Conservation (phyloP, 2,329 filamentous ascomycete genomes). For the Neonectria hederae region DNA sequence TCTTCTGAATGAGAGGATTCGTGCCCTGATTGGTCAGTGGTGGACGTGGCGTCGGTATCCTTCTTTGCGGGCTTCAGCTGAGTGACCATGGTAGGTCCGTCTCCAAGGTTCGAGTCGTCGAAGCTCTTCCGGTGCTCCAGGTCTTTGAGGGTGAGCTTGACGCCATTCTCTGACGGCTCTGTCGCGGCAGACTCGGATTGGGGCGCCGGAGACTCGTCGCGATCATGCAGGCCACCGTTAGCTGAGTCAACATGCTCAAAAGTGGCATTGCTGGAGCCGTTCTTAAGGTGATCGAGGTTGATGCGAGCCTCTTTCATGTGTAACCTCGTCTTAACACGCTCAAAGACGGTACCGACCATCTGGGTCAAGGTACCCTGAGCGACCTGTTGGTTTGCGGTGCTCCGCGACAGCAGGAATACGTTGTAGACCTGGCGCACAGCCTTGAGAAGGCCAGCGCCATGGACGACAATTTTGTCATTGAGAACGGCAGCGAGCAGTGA, state of each 20-base stretch:
- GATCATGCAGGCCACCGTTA: constrained; percentile 49
- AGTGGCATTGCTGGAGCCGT: constrained; percentile 62
- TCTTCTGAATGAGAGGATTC: constrained; percentile 66
- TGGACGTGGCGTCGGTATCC: constrained; percentile 52
- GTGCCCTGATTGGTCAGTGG: constrained; percentile 63
- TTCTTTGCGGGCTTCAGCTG: constrained; percentile 62
- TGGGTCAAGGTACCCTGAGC: constrained; percentile 97
- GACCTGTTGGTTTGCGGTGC: constrained; percentile 93
- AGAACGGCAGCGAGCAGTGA: constrained; percentile 93
- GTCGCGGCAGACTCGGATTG: constrained; percentile 41
- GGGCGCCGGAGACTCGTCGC: constrained; percentile 48
- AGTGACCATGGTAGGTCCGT: constrained; percentile 74
- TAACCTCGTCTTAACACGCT: constrained; percentile 86
- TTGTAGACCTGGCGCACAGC: constrained; percentile 98
- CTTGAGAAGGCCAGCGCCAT: constrained; percentile 94
- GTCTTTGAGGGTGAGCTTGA: constrained; percentile 73
- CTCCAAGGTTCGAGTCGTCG: constrained; percentile 72
- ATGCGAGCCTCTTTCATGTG: constrained; percentile 85
- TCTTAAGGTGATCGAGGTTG: constrained; percentile 62
- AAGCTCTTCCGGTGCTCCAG: constrained; percentile 75
- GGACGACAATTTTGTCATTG: constrained; percentile 98
- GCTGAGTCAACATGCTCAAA: constrained; percentile 57
- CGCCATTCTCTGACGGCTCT: constrained; percentile 50
- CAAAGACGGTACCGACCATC: constrained; percentile 98
- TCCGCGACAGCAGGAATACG: constrained; percentile 95